Conservation (phyloP, 495 filamentous ascomycete species). For the Pseudoneurospora amorphoporcata region DNA sequence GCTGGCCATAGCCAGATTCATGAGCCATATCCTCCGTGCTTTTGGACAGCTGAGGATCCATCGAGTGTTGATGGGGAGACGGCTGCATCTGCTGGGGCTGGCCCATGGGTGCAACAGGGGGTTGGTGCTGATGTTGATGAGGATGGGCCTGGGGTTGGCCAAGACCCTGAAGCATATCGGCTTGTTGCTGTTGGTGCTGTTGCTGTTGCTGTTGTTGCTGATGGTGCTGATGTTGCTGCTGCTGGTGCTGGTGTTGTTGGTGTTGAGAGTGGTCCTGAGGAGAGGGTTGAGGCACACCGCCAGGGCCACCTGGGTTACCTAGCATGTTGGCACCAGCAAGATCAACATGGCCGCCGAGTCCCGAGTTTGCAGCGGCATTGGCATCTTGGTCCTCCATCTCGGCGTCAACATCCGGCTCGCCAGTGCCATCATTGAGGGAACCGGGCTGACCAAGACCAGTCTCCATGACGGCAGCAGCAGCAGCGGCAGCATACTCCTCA, state of each 20-base stretch:
- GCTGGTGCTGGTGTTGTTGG: constrained; percentile 3
- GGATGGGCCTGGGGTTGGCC: constrained; percentile 5
- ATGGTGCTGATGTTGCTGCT: constrained; percentile 2
- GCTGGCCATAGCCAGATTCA: constrained; percentile 29
- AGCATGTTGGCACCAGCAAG: constrained; percentile 21
- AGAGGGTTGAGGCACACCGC: constrained; percentile 4
- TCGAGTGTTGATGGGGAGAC: constrained; percentile 20
- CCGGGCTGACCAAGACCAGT: constrained; percentile 11
- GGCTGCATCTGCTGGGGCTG: constrained; percentile 18
- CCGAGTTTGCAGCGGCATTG: constrained; percentile 8
- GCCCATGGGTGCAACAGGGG: constrained; percentile 13
- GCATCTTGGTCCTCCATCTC: constrained; percentile 21
- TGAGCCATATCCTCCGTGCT: constrained; percentile 32
- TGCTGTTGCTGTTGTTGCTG: constrained; percentile 12
- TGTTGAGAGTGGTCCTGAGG: constrained; percentile 17
- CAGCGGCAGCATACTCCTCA: constrained; percentile 33
- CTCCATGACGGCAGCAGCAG: constrained; percentile 27
- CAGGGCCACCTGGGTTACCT: constrained; percentile 11
- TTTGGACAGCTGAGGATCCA: constrained; percentile 20
- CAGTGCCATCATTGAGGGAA: constrained; percentile 11
- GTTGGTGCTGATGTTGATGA: constrained; percentile 17
- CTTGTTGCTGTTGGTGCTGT: constrained; percentile 12
- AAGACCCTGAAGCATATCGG: neutral
- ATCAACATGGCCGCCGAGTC: constrained; percentile 20
- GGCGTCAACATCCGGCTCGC: constrained; percentile 23